Evolutionary conservation across 2,329 filamentous ascomycete species (phyloP).

Genomic region (Aspergillus novofumigatus): DNA sequence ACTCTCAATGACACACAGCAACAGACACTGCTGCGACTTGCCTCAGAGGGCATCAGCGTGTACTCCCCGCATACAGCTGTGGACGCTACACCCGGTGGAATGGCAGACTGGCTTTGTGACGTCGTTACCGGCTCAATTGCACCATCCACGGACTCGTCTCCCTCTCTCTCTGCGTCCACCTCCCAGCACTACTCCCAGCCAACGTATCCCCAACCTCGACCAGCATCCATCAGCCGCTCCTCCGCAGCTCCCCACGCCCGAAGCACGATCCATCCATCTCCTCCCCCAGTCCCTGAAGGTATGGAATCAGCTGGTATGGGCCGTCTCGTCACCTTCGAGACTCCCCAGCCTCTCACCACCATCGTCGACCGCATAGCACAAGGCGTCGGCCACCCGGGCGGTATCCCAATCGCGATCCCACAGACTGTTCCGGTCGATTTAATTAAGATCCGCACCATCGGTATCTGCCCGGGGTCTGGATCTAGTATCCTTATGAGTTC

Average conservation of each 20-base stretch:
- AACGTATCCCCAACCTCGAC: constrained; percentile 32
- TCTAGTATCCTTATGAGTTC: constrained; percentile 66
- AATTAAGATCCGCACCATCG: constrained; percentile 64
- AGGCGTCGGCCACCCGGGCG: constrained; percentile 63
- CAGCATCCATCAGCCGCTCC: constrained; percentile 27
- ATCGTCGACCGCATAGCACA: constrained; percentile 61
- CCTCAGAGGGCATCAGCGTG: constrained; percentile 83
- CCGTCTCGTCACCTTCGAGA: constrained; percentile 53
- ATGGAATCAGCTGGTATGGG: constrained; percentile 57
- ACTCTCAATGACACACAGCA: constrained; percentile 84
- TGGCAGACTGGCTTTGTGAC: constrained; percentile 93
- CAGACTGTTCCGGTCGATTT: constrained; percentile 53
- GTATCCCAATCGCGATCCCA: constrained; percentile 61
- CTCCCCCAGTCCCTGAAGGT: constrained; percentile 29
- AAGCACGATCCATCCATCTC: constrained; percentile 50
- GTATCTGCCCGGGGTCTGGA: constrained; percentile 86
- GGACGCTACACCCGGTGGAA: constrained; percentile 76
- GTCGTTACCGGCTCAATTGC: constrained; percentile 60
- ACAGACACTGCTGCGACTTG: constrained; percentile 73
- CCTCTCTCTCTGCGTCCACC: constrained; percentile 13
- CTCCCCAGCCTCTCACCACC: constrained; percentile 49
- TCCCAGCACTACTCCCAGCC: constrained; percentile 38
- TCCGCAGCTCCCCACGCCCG: constrained; percentile 48
- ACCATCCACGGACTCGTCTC: constrained; percentile 2
- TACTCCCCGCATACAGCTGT: constrained; percentile 96